phyloP scores from a whole-genome alignment of 352 stramenopile genomes.

The Phytophthora litchii region DNA sequence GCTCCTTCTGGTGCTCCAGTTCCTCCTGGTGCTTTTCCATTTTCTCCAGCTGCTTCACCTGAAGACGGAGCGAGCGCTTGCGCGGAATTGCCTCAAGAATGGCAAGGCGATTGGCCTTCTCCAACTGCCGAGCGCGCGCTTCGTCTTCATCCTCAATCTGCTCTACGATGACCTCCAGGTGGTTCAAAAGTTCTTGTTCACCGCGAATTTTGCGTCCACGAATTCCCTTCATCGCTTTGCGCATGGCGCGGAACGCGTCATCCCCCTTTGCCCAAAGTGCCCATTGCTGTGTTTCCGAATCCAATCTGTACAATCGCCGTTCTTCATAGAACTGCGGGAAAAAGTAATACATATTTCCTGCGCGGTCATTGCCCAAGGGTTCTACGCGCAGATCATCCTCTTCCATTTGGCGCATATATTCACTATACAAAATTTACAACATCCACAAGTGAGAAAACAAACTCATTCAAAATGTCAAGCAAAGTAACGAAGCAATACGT shows the following conservation, averaged over 20 bases:
- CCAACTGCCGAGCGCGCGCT: slow-evolving; percentile 55
- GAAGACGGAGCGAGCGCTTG: slow-evolving; percentile 82
- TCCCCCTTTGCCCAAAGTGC: slow-evolving; percentile 82
- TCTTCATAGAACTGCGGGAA: slow-evolving; percentile 90
- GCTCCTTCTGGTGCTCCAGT: slow-evolving; percentile 53
- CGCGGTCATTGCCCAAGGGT: slow-evolving; percentile 73
- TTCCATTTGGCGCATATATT: slow-evolving; percentile 88
- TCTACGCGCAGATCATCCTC: slow-evolving; percentile 84
- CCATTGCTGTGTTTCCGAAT: slow-evolving; percentile 58
- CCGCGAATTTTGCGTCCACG: slow-evolving; percentile 69
- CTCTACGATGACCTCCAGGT: slow-evolving; percentile 82
- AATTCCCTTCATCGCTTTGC: slow-evolving; percentile 61
- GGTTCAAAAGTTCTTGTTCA: slow-evolving; percentile 78
- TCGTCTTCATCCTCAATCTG: slow-evolving; percentile 73
- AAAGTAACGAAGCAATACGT: slow-evolving; percentile 13
- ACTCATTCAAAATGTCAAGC: background rate
- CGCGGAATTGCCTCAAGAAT: slow-evolving; percentile 86
- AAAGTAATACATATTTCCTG: slow-evolving; percentile 82
- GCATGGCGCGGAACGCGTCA: slow-evolving; percentile 60
- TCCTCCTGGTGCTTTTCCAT: slow-evolving; percentile 78
- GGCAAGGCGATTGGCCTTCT: slow-evolving; percentile 77
- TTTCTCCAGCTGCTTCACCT: slow-evolving; percentile 85
- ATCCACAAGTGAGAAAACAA: slow-evolving; percentile 3
- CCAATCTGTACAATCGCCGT: slow-evolving; percentile 73
- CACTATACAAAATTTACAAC: slow-evolving; percentile 34